phyloP scores from a whole-genome alignment of 306 rosid genomes.

The Trichosanthes cucumerina region DNA sequence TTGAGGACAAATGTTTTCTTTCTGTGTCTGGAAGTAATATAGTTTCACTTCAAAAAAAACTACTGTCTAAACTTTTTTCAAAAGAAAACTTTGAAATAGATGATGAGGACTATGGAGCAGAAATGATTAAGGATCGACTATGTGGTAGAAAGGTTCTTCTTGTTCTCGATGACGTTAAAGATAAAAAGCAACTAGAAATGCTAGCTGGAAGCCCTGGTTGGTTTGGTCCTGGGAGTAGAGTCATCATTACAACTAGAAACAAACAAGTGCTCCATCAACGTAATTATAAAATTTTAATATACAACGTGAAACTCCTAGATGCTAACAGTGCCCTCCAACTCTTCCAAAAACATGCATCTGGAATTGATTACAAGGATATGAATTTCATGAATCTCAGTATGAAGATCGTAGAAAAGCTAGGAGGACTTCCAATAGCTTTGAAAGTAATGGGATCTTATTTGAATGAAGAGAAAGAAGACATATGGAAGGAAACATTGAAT shows the following conservation, averaged over 20 bases:
- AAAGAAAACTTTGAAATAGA: background rate
- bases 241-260: constrained; percentile 11
- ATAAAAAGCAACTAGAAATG: background rate
- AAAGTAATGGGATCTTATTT: background rate
- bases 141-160: background rate
- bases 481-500: background rate
- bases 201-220: background rate
- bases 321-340: background rate
- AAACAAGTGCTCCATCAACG: background rate
- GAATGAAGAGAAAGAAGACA: background rate
- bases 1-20: constrained; percentile 11
- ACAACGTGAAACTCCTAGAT: background rate
- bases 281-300: background rate
- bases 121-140: background rate
- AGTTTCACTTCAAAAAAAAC: constrained; percentile 2
- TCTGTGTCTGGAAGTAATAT: background rate
- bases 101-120: background rate
- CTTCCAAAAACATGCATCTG: background rate
- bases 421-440: constrained; percentile 12
- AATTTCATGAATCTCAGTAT: background rate
- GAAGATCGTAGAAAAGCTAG: background rate
- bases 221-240: background rate
- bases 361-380: background rate
- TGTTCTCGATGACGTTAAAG: background rate
- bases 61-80: background rate